Percentiles rank a stretch among this genome's conserved stretches.
phyloP scores from a whole-genome alignment of 192 early-diverging fungal genomes.

The Gamsiella multidivaricata region DNA sequence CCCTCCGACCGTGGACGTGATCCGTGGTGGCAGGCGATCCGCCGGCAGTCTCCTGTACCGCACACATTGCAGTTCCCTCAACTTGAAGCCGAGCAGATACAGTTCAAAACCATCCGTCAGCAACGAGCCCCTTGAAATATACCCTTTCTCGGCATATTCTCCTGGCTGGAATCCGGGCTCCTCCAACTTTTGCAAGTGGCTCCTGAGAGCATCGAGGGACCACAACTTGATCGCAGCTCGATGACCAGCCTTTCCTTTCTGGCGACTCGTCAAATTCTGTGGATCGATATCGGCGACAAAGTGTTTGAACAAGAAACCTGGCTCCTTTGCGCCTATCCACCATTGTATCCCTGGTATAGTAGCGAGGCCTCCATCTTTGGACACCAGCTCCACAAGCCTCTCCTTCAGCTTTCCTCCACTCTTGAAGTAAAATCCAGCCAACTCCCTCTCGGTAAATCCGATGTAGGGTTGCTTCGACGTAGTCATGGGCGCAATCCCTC shows the following conservation, averaged over 20 bases:
- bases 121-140: background rate
- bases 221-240: background rate
- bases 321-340: background rate
- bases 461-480: too few relatives aligned
- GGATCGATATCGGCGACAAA: conserved; percentile 7
- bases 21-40: background rate
- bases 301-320: conserved; percentile 11
- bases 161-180: background rate
- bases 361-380: too few relatives aligned
- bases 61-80: background rate
- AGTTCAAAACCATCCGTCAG: background rate
- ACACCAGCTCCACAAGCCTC: too few relatives aligned
- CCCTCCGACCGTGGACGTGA: conserved; percentile 6
- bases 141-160: background rate
- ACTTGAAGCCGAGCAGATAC: background rate
- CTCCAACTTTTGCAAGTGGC: background rate
- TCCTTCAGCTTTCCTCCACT: background rate
- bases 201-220: background rate
- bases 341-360: too few relatives aligned
- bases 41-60: background rate
- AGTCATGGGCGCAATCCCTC: too few relatives aligned
- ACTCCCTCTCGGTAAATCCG: background rate
- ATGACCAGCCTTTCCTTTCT: conserved; percentile 10
- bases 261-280: background rate
- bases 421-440: background rate